Percentiles rank a stretch among this genome's conserved stretches.
These are phyloP conservation scores for Silene coronaria DNA, from an alignment of 179 eudicot species.

Conservation along the genomic window DNA sequence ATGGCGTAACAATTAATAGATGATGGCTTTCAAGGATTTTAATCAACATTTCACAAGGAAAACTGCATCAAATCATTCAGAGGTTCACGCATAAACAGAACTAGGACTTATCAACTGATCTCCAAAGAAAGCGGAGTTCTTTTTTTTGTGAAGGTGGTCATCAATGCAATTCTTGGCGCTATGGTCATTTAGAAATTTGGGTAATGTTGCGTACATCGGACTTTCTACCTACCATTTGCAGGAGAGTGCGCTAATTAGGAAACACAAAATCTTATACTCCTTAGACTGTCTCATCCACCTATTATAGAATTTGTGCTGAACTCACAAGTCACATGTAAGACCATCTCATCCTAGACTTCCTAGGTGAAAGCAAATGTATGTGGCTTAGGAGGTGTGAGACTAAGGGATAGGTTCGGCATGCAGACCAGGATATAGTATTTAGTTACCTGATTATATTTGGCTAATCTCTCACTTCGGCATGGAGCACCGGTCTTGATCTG, in stretches of 20 bases:
- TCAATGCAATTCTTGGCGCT: too few relatives aligned
- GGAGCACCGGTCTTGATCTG: conserved; percentile 99
- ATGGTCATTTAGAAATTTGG: too few relatives aligned
- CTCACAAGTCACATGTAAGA: too few relatives aligned
- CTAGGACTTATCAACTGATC: not conserved
- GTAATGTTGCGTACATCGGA: too few relatives aligned
- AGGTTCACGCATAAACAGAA: not conserved
- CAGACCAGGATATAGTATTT: not conserved
- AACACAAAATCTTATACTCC: too few relatives aligned
- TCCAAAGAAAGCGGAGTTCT: too few relatives aligned
- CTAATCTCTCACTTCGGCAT: conserved; percentile 94
- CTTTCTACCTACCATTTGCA: too few relatives aligned
- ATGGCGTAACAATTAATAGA: not conserved
- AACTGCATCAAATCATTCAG: not conserved
- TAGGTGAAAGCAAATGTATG: not conserved
- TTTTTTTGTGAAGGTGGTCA: too few relatives aligned
- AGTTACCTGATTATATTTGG: conserved; percentile 20
- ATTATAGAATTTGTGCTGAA: too few relatives aligned
- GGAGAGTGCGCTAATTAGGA: too few relatives aligned
- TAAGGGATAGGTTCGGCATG: not conserved
- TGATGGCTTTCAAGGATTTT: not conserved
- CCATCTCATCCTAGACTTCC: too few relatives aligned
- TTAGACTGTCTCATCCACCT: too few relatives aligned
- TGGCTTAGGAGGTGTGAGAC: not conserved
- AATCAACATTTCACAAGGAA: not conserved